These are phyloP conservation scores for Taxillus chinensis DNA, from an alignment of 164 flowering plant genomes.

Conservation along the genomic window DNA sequence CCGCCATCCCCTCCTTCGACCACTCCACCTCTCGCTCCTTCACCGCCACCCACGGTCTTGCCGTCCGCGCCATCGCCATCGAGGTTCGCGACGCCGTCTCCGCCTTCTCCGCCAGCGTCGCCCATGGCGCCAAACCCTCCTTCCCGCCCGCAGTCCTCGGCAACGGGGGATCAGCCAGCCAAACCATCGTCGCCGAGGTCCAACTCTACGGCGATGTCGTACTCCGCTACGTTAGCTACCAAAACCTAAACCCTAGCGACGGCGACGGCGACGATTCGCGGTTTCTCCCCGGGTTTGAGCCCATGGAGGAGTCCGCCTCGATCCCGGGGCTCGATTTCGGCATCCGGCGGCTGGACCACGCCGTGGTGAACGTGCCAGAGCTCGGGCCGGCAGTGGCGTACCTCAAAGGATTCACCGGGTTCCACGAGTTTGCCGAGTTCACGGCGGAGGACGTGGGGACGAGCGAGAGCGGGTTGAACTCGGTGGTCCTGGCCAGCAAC, in stretches of 20 bases:
- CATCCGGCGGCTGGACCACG: slow-evolving; percentile 67
- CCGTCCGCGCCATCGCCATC: slow-evolving; percentile 55
- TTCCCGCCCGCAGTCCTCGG: slow-evolving; percentile 25
- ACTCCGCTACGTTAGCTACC: slow-evolving; percentile 48
- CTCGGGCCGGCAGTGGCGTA: slow-evolving; percentile 49
- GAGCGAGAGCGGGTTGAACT: slow-evolving; percentile 78
- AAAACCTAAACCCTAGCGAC: background rate
- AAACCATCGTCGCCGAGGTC: slow-evolving; percentile 33
- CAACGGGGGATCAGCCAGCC: background rate
- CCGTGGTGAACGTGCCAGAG: slow-evolving; percentile 71
- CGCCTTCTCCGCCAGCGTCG: slow-evolving; percentile 37
- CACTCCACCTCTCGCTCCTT: slow-evolving; percentile 30
- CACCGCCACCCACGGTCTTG: slow-evolving; percentile 60
- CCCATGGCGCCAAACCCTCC: slow-evolving; percentile 45
- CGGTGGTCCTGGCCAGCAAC: slow-evolving; percentile 66
- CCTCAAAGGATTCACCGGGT: slow-evolving; percentile 60
- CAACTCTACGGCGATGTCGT: slow-evolving; percentile 67
- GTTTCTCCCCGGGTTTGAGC: slow-evolving; percentile 63
- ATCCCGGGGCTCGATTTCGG: slow-evolving; percentile 49
- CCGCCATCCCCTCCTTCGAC: slow-evolving; percentile 56
- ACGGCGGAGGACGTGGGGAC: slow-evolving; percentile 88
- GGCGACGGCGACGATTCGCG: background rate
- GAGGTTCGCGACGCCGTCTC: slow-evolving; percentile 50
- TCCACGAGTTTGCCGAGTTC: slow-evolving; percentile 87
- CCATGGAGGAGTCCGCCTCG: slow-evolving; percentile 12